Evolutionary conservation across 371 early-diverging fungal genomes (phyloP).

Genomic region (Mortierella sp.): DNA sequence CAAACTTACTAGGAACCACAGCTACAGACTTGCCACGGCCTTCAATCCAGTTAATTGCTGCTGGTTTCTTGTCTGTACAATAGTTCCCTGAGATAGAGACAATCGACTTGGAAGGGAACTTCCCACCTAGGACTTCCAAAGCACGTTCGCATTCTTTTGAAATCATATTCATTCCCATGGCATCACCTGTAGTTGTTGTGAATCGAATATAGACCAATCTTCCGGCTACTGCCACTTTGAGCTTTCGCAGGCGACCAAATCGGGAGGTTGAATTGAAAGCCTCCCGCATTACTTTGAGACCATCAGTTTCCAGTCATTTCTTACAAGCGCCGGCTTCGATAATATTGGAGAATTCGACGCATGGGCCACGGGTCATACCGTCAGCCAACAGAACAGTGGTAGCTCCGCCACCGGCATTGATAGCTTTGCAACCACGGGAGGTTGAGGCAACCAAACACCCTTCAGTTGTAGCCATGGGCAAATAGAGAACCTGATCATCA

Average conservation of each 20-base stretch:
- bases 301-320: conserved; percentile 81
- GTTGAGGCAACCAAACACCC: conserved; percentile 96
- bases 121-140: conserved; percentile 66
- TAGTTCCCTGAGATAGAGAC: conserved; percentile 93
- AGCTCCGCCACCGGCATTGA: conserved; percentile 91
- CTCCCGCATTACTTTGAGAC: conserved; percentile 70
- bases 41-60: conserved; percentile 97
- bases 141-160: conserved; percentile 95
- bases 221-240: conserved; percentile 91
- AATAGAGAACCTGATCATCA: conserved; percentile 82
- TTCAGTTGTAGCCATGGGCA: conserved; percentile 98
- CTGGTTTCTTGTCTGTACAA: conserved; percentile 98
- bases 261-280: conserved; percentile 94
- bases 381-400: conserved; percentile 85
- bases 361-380: conserved; percentile 97
- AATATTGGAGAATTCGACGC: conserved; percentile 86
- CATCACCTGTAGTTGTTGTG: conserved; percentile 95
- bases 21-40: conserved; percentile 97
- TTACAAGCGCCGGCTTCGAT: conserved; percentile 79
- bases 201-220: conserved; percentile 89
- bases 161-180: conserved; percentile 99
- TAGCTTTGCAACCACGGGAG: conserved; percentile 96
- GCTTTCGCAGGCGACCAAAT: conserved; percentile 85
- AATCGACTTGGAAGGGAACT: conserved; percentile 84
- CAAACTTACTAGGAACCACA: conserved; percentile 83